Evolutionary conservation across 306 rosid genomes (phyloP), one percentile per base, ranked within the genome.

Genomic region (Castanea sativa): DNA sequence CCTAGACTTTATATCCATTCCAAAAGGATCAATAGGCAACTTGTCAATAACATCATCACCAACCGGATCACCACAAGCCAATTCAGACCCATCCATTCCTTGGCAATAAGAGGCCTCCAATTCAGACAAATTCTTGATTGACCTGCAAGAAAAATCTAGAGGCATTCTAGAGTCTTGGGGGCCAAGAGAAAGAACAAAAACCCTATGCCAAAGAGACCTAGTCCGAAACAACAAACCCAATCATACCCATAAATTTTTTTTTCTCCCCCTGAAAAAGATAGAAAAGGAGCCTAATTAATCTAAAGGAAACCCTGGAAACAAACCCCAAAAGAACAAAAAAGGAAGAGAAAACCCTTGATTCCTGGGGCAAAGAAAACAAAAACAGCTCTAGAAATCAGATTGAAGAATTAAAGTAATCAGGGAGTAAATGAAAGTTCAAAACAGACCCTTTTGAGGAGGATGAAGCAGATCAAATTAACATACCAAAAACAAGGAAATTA

Each of bases 21-120:
- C 95, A 77, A 89, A 90, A 32, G 97, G 97, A 82, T 92, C 97
- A 64, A 49, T 73, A 8, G 93, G 95, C 80, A 90, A 86, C n/a
- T 21, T 83, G 83, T 83, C 90, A 75, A 79, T 74, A 82, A 89
- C 55, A 73, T 87, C 97, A 76, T 86, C 89, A 74, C 2, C 85
- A 7, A 13, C 77, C 11, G 43, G 75, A 55, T 83, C 88, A 55
- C 76, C 75, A 41, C 19, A 27, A 35, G 68, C 80, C 56, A 85
- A 74, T 52, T 81, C 81, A 77, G 57, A 55, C 73, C 75, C 71
- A 71, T 55, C 73, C 71, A 58, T 74, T 65, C 72, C 84, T 49
- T 69, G 38, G 6, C 67, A 69, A 25, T 61, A 59, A 56, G 78
- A 56, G 6, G 61, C 65, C 78, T 79, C 83, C 63, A 61, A 52